A percentile compares a stretch with the other conserved stretches of the same genome.
phyloP scores from a whole-genome alignment of 176 grass and related monocot species.

The Triticum dicoccoides region DNA sequence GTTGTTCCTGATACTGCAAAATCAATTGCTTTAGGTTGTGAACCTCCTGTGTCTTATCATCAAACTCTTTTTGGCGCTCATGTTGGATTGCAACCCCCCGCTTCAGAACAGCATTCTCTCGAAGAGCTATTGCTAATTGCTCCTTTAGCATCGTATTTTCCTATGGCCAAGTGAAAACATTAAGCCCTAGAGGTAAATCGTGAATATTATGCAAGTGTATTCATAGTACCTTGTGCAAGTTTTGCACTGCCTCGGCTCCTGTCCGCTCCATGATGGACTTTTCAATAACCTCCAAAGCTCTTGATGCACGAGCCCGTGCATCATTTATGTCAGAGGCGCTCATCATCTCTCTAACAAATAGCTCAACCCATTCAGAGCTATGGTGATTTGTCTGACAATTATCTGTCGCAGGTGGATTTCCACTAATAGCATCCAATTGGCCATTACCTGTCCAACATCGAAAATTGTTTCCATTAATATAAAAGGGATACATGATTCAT shows the following conservation, averaged over 20 bases:
- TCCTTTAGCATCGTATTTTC: conserved; percentile 66
- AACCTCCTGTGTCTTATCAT: conserved; percentile 48
- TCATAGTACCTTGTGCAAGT: conserved; percentile 57
- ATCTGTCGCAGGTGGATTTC: conserved; percentile 24
- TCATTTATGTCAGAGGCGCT: conserved; percentile 68
- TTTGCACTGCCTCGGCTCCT: conserved; percentile 53
- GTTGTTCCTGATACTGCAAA: conserved; percentile 61
- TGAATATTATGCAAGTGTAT: not conserved
- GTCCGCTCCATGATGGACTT: conserved; percentile 50
- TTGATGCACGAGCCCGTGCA: conserved; percentile 59
- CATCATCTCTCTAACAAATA: conserved; percentile 84
- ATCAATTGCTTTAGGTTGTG: conserved; percentile 58
- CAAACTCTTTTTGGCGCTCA: conserved; percentile 69
- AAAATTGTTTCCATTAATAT: conserved; percentile 9
- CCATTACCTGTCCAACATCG: conserved; percentile 46
- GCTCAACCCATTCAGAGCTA: conserved; percentile 69
- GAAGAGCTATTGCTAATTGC: conserved; percentile 43
- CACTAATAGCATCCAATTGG: conserved; percentile 32
- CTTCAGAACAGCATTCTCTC: conserved; percentile 73
- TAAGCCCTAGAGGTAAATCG: not conserved
- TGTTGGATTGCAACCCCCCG: conserved; percentile 73
- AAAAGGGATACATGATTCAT: not conserved
- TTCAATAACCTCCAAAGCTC: conserved; percentile 66
- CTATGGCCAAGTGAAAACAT: conserved; percentile 35
- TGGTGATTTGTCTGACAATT: conserved; percentile 34